Conservation (phyloP, 768 basidiomycete species). For the Xerocomus spinulosus region DNA sequence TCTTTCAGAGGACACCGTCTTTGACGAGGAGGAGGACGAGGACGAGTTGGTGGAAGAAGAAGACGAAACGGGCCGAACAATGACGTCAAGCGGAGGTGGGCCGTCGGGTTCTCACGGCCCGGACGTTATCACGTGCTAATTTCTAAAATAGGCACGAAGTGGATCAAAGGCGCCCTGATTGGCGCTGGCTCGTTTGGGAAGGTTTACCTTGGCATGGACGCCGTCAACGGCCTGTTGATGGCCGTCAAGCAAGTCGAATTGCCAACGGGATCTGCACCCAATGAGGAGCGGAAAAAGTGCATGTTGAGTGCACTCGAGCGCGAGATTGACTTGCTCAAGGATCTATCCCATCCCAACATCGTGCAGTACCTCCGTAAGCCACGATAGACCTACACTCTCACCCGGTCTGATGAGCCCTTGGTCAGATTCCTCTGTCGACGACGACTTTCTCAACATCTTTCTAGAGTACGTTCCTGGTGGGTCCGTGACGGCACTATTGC, state of each 20-base stretch:
- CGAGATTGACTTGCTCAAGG: conserved; percentile 91
- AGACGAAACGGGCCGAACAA: conserved; percentile 48
- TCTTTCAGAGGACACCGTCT: conserved; percentile 42
- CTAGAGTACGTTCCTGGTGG: conserved; percentile 96
- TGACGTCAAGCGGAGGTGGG: conserved; percentile 52
- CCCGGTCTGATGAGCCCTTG: background rate
- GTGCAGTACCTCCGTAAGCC: conserved; percentile 93
- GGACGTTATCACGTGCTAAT: background rate
- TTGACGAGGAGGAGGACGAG: conserved; percentile 48
- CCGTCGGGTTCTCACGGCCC: too few relatives aligned
- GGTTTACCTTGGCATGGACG: conserved; percentile 95
- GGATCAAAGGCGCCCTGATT: conserved; percentile 96
- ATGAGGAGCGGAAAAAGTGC: conserved; percentile 88
- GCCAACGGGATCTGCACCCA: conserved; percentile 74
- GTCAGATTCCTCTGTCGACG: conserved; percentile 91
- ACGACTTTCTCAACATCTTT: conserved; percentile 91
- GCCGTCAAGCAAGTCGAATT: conserved; percentile 97
- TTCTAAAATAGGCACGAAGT: conserved; percentile 65
- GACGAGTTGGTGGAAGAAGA: conserved; percentile 48
- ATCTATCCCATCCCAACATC: conserved; percentile 91
- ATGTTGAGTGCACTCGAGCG: conserved; percentile 91
- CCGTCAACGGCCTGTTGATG: conserved; percentile 85
- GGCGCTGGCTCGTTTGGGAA: conserved; percentile 94
- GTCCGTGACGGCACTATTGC: conserved; percentile 83
- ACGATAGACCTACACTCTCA: background rate